Conservation (phyloP, 805 yeast species). For the Jamesozyma piceae region DNA sequence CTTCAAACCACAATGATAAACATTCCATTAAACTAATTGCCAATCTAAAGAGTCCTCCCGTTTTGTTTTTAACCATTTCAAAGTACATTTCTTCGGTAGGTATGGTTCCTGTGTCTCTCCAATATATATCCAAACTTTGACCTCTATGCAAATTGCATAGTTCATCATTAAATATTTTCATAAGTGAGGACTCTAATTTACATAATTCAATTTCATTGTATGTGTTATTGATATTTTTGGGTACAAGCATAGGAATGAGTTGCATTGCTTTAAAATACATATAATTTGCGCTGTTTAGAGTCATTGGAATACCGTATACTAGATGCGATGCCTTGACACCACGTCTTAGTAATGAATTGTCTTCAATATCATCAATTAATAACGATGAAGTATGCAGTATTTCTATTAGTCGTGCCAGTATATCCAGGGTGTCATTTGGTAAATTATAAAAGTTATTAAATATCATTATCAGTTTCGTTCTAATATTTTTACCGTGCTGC, state of each 20-base stretch:
- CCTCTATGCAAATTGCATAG: conserved; percentile 78
- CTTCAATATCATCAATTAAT: conserved; percentile 84
- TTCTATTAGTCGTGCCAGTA: conserved; percentile 43
- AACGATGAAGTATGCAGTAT: conserved; percentile 58
- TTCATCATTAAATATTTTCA: conserved; percentile 53
- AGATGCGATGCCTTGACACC: conserved; percentile 75
- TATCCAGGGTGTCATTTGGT: conserved; percentile 30
- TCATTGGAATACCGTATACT: conserved; percentile 66
- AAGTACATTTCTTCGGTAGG: conserved; percentile 60
- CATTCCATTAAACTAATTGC: conserved; percentile 55
- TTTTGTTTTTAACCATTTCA: conserved; percentile 76
- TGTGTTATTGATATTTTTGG: conserved; percentile 1
- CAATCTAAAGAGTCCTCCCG: conserved; percentile 80
- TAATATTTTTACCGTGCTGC: conserved; percentile 49
- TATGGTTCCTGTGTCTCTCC: conserved; percentile 56
- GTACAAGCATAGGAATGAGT: conserved; percentile 33
- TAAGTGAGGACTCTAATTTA: conserved; percentile 21
- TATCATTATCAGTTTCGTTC: conserved; percentile 39
- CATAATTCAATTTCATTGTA: conserved; percentile 3
- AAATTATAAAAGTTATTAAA: conserved; percentile 46
- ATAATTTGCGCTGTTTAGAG: conserved; percentile 75
- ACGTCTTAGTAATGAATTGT: conserved; percentile 57
- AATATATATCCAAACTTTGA: conserved; percentile 79
- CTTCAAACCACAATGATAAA: conserved; percentile 8
- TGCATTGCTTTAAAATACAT: conserved; percentile 69